Evolutionary conservation across 148 eudicot genomes (phyloP).

Genomic region (Chenopodium berlandieri): DNA sequence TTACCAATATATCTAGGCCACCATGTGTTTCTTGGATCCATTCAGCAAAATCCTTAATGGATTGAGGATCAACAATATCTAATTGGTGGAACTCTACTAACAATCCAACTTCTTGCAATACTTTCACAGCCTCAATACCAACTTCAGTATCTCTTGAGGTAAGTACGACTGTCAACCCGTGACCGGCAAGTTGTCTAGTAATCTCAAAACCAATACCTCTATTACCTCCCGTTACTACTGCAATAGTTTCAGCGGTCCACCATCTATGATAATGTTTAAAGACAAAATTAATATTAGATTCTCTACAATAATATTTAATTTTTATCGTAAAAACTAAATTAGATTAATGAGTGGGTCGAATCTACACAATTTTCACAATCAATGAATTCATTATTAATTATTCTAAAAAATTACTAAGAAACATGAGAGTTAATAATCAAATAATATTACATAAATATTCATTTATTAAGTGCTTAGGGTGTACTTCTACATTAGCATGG

Average conservation of each 20-base stretch:
- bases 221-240: slow-evolving; percentile 94
- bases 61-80: slow-evolving; percentile 65
- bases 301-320: too few species aligned
- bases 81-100: slow-evolving; percentile 75
- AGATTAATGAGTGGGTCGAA: too few species aligned
- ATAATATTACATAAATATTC: background rate
- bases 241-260: slow-evolving; percentile 83
- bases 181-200: slow-evolving; percentile 67
- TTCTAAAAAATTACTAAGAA: background rate
- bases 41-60: slow-evolving; percentile 50
- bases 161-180: slow-evolving; percentile 77
- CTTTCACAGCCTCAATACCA: slow-evolving; percentile 82
- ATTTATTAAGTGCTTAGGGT: too few species aligned
- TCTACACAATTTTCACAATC: too few species aligned
- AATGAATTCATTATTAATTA: too few species aligned
- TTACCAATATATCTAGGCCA: slow-evolving; percentile 87
- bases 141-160: slow-evolving; percentile 76
- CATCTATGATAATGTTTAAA: slow-evolving; percentile 44
- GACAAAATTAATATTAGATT: too few species aligned
- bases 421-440: background rate
- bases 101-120: slow-evolving; percentile 77
- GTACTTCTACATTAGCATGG: too few species aligned
- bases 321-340: too few species aligned
- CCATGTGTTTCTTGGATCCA: slow-evolving; percentile 71
- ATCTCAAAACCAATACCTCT: slow-evolving; percentile 98